Evolutionary conservation across 148 eudicot species (phyloP), one percentile per base, ranked within the genome.

Genomic region (Vaccinium darrowii): DNA sequence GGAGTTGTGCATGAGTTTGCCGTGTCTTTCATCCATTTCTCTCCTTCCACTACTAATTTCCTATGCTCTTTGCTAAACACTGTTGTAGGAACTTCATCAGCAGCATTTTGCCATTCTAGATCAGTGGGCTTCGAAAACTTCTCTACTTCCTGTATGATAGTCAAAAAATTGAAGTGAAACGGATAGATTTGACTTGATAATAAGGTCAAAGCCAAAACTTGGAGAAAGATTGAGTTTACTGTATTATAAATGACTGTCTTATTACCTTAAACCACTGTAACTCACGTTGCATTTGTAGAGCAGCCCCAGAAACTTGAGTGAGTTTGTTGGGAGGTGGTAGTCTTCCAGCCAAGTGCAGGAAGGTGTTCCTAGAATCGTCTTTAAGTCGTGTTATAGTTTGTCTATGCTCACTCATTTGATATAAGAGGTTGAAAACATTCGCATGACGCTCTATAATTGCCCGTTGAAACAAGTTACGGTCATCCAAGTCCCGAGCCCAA

Each of bases 261-360:
- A 63, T 63, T 63, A 63, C 71, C 71, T 63, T n/a, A 63, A 63
- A 85, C 89, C 89, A 88, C 7, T 72, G 50, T 56, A 82, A 23
- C 84, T 88, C 87, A 0, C 62, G 77, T 9, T 88, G 87, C 89
- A 88, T 88, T 51, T 88, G 89, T 9, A 88, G 65, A 4, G 87
- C 87, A 2, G 89, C 83, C 3, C 89, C 87, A 5, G 87, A 83
- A 19, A 88, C 16, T 12, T 47, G 56, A 3, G 83, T 73, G 52
- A 88, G 87, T 25, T 83, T 36, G 75, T 75, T 58, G 3, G 81
- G n/a, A 73, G 87, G n/a, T 13, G 87, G 78, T 15, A 79, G 27
- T 21, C 5, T 1, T 0, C 78, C 87, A 63, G 87, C 89, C 50
- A 88, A 80, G 47, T 88, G 89, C 43, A 88, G 74, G 4, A 88